phyloP scores from a whole-genome alignment of 1,139 yeast species.

The Geotrichum histeridarum region DNA sequence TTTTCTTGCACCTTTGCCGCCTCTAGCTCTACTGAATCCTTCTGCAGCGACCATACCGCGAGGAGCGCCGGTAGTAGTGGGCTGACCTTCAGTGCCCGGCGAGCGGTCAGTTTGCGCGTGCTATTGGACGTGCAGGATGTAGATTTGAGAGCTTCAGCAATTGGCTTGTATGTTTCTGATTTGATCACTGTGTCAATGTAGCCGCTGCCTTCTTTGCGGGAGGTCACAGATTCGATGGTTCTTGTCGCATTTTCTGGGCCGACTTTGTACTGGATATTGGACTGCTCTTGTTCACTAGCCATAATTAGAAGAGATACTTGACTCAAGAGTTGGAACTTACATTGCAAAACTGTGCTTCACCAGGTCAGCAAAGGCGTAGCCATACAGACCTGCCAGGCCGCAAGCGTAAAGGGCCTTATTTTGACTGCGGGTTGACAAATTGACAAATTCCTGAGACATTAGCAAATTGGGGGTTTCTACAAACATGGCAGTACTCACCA shows the following conservation, averaged over 20 bases:
- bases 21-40: conserved; percentile 24
- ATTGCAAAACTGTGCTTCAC: conserved; percentile 45
- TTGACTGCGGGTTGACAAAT: conserved; percentile 50
- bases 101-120: conserved; percentile 37
- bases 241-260: conserved; percentile 51
- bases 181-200: conserved; percentile 52
- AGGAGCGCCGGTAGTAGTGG: conserved; percentile 59
- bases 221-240: conserved; percentile 48
- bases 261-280: conserved; percentile 42
- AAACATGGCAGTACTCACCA: conserved; percentile 19
- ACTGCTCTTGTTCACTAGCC: conserved; percentile 48
- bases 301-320: conserved; percentile 20
- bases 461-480: neutral
- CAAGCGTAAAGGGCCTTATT: conserved; percentile 64
- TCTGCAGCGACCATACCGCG: conserved; percentile 43
- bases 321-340: conserved; percentile 12
- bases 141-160: conserved; percentile 38
- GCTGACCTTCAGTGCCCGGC: conserved; percentile 57
- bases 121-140: conserved; percentile 4
- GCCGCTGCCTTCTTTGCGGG: conserved; percentile 41
- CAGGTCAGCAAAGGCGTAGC: conserved; percentile 75
- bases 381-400: conserved; percentile 74
- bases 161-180: conserved; percentile 48
- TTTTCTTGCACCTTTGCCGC: conserved; percentile 32
- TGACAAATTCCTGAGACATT: conserved; percentile 31